Evolutionary conservation across 73 alveolate genomes (phyloP).

Genomic region (Halteria grandinella): DNA sequence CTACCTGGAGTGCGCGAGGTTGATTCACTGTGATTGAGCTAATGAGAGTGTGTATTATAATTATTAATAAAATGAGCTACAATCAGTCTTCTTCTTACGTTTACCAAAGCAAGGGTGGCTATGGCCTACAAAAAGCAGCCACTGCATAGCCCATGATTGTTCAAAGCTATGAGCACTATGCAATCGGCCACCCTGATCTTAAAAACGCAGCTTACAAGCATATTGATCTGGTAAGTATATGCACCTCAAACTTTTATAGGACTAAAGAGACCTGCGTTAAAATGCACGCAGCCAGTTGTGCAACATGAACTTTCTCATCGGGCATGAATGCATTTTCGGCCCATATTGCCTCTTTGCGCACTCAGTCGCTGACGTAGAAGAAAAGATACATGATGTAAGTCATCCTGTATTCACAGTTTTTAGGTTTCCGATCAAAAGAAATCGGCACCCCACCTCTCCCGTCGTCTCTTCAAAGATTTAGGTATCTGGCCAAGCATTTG

Average conservation of each 20-base stretch:
- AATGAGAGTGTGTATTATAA: neutral
- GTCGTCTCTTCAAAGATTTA: conserved; percentile 45
- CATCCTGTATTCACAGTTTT: neutral
- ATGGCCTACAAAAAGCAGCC: too few relatives aligned
- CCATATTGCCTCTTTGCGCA: conserved; percentile 64
- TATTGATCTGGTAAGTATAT: too few relatives aligned
- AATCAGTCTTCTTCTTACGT: too few relatives aligned
- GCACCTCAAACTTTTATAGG: too few relatives aligned
- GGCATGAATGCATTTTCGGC: conserved; percentile 61
- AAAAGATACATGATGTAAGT: conserved; percentile 33
- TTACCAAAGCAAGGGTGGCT: too few relatives aligned
- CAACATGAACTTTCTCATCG: conserved; percentile 45
- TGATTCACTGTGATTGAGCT: conserved; percentile 33
- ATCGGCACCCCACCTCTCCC: conserved; percentile 6
- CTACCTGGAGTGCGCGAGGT: conserved; percentile 23
- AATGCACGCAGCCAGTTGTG: conserved; percentile 56
- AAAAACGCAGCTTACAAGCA: too few relatives aligned
- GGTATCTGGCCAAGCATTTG: conserved; percentile 63
- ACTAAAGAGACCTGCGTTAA: too few relatives aligned
- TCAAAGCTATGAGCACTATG: too few relatives aligned
- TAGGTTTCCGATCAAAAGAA: conserved; percentile 16
- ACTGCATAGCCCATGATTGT: too few relatives aligned
- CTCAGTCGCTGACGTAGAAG: conserved; percentile 50
- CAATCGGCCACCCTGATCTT: too few relatives aligned
- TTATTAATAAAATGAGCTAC: neutral